Conservation (phyloP, 495 filamentous ascomycete genomes). For the Trichoderma orchidacearum region DNA sequence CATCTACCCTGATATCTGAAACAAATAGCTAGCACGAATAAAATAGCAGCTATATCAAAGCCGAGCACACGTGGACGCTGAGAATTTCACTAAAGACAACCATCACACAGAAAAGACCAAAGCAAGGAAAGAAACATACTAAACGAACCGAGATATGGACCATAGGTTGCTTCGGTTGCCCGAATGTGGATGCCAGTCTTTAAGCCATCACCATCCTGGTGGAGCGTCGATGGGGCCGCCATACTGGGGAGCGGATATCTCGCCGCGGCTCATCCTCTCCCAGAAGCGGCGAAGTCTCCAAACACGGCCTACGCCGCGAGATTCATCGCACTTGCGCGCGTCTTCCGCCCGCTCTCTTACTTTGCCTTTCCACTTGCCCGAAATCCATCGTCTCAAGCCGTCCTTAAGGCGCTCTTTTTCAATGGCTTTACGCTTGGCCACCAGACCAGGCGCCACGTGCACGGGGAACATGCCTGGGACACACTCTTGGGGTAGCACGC, state of each 20-base stretch:
- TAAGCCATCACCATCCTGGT: background rate
- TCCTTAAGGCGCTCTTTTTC: slow-evolving; percentile 45
- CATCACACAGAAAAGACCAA: too few relatives aligned
- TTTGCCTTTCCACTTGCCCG: slow-evolving; percentile 27
- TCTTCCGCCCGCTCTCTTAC: slow-evolving; percentile 24
- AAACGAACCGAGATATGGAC: too few relatives aligned
- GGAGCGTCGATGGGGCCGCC: background rate
- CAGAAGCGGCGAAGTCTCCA: slow-evolving; percentile 37
- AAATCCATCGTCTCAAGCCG: slow-evolving; percentile 34
- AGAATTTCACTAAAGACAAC: too few relatives aligned
- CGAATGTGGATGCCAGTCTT: too few relatives aligned
- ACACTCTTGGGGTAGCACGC: slow-evolving; percentile 31
- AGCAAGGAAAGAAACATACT: too few relatives aligned
- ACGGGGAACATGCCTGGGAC: slow-evolving; percentile 16
- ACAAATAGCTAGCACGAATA: too few relatives aligned
- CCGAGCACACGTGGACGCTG: too few relatives aligned
- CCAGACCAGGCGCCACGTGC: slow-evolving; percentile 21
- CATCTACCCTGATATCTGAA: background rate
- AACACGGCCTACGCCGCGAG: slow-evolving; percentile 29
- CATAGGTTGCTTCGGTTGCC: too few relatives aligned
- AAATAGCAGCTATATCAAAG: background rate
- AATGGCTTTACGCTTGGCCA: slow-evolving; percentile 30
- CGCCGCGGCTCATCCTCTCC: slow-evolving; percentile 27
- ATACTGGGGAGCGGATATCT: background rate
- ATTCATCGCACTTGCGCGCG: slow-evolving; percentile 25